Base-by-base conservation (phyloP, 495 filamentous ascomycete species). In the Letharia lupina region DNA sequence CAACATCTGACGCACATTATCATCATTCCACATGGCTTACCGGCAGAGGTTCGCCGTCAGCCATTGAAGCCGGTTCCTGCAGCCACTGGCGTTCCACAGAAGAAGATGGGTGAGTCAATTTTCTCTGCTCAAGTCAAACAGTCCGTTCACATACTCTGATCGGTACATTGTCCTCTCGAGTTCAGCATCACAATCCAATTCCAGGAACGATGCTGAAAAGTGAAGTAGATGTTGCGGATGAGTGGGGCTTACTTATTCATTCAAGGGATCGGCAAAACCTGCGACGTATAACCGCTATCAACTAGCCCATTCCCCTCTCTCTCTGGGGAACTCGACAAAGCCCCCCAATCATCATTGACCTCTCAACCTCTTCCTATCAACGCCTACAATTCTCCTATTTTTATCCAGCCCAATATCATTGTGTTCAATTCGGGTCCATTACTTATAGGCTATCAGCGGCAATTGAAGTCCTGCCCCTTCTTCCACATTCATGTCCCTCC, bases 231-330 rank as follows among this genome's bases (percentile, higher is more conserved):
- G 41, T 59, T 13, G 20, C 64, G 64, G 45, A 60, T 54, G 58
- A 66, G 39, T 61, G 64, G 44, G 64, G 58, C 64, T 61, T 37
- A 61, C 31, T 57, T 37, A 37, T 37, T 56, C 52, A 35, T 57
- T 57, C 52, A 59, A 58, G 57, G 57, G 48, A 54, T 69, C 67
- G 67, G 67, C 67, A 69, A 66, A 66, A 69, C 59, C 64, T 69
- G 67, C 60, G 60, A 65, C 64, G 54, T 59, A 35, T 40, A 66
- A 61, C 64, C 58, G 60, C 60, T 57, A 54, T 60, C 65, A 60
- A 48, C 42, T 57, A 57, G 58, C 62, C 47, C 50, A 65, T 69
- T 68, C 61, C 62, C 64, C 59, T 61, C 64, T 66, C 64, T 61
- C 58, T 18, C 58, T 42, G 35, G 45, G 23, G 64, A 39, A 66